Percentiles rank a stretch among this genome's conserved stretches.
phyloP scores from a whole-genome alignment of 2,329 filamentous ascomycete species.

The Penicillium sp. region DNA sequence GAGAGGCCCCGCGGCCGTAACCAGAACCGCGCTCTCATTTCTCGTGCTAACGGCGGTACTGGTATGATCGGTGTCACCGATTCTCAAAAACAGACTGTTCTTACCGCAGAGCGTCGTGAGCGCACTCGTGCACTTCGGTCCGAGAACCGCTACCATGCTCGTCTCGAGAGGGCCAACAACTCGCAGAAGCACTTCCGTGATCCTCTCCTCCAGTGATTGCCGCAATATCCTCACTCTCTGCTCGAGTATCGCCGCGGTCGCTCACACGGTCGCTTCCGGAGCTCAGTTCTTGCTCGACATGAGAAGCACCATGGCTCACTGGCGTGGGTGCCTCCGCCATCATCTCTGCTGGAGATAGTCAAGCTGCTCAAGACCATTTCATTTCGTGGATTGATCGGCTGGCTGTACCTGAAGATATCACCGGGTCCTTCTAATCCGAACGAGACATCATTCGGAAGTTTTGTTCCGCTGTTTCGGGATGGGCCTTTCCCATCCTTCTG shows the following conservation, averaged over 20 bases:
- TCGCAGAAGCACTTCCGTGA: slow-evolving; percentile 74
- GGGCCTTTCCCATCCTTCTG: background rate
- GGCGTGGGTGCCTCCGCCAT: background rate
- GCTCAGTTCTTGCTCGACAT: background rate
- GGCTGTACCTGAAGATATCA: background rate
- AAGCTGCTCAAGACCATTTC: background rate
- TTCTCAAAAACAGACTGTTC: slow-evolving; percentile 70
- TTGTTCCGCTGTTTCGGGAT: slow-evolving; percentile 5
- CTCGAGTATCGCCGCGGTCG: background rate
- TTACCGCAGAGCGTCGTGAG: slow-evolving; percentile 67
- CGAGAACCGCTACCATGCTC: slow-evolving; percentile 65
- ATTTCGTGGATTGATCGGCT: background rate
- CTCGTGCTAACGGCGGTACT: slow-evolving; percentile 69
- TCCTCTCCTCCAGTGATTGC: slow-evolving; percentile 53
- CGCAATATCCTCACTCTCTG: background rate
- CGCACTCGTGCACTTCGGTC: slow-evolving; percentile 65
- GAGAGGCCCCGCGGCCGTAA: slow-evolving; percentile 40
- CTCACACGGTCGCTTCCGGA: background rate
- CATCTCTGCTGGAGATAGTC: background rate
- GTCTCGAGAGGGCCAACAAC: slow-evolving; percentile 73
- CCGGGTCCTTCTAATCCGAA: background rate
- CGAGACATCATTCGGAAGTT: background rate
- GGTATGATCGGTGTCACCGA: slow-evolving; percentile 78
- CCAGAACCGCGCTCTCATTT: slow-evolving; percentile 58
- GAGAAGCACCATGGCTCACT: background rate